phyloP scores from a whole-genome alignment of 345 rosid genomes.

The Boechera divaricarpa region DNA sequence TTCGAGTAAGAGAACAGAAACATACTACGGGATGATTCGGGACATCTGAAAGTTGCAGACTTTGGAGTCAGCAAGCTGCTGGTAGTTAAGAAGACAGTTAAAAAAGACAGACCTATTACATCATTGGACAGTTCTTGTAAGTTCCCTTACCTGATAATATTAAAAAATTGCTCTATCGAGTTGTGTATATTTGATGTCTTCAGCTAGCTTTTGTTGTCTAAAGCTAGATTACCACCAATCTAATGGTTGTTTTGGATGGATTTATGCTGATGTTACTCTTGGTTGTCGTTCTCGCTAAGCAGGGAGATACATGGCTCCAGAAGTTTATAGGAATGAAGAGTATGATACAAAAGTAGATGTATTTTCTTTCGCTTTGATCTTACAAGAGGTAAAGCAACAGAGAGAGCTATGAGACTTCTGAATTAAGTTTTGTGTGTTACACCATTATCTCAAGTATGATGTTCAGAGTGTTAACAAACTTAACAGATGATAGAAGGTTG shows the following conservation, averaged over 20 bases:
- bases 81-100: conserved; percentile 61
- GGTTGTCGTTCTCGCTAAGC: background rate
- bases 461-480: background rate
- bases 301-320: conserved; percentile 90
- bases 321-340: conserved; percentile 77
- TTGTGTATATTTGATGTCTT: background rate
- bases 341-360: conserved; percentile 84
- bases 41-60: conserved; percentile 96
- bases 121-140: conserved; percentile 68
- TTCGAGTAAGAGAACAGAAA: conserved; percentile 76
- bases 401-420: conserved; percentile 7
- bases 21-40: conserved; percentile 92
- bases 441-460: background rate
- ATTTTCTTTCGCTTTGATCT: conserved; percentile 79
- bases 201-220: conserved; percentile 7
- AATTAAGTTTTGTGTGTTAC: background rate
- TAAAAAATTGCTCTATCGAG: background rate
- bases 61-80: conserved; percentile 92
- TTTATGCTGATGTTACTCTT: conserved; percentile 15
- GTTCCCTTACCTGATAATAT: conserved; percentile 36
- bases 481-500: conserved; percentile 84
- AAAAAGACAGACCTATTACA: conserved; percentile 61
- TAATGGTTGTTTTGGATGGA: conserved; percentile 11
- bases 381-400: conserved; percentile 68
- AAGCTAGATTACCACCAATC: background rate